Base-by-base conservation (phyloP, 108 stramenopile species). In the Skeletonema tropicum region DNA sequence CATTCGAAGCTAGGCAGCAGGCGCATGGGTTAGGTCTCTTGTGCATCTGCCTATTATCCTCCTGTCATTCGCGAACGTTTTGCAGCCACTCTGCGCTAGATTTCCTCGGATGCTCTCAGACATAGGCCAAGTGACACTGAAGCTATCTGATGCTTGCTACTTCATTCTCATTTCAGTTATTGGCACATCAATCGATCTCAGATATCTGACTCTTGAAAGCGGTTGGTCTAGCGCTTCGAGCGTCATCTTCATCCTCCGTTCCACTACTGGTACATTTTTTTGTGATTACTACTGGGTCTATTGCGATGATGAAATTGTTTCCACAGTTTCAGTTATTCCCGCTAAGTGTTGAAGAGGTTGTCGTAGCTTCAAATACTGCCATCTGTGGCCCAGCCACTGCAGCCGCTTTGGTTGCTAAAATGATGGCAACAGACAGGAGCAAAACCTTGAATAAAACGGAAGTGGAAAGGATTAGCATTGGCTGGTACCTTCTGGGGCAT, bases 301-400 rank as follows among this genome's bases (percentile, higher is more conserved):
- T 72, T 60, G 78, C 66, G 6, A 11, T 69, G 39, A 71, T 71
- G 66, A 21, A 30, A 23, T 23, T 68, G 6, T 63, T 69, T 32
- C 73, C 72, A 17, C 15, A 26, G 15, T 29, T 72, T 15, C 46
- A 72, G 64, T 49, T 30, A 52, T 67, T 78, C 59, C 77, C 77
- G 26, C 36, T 79, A 13, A 48, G 78, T 48, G 29, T 42, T 29
- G 78, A 79, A 29, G 78, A 79, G 38, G 25, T 79, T 26, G 60
- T 63, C 13, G 66, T 74, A 23, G 78, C 78, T 11, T 79, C 78
- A 17, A 74, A 74, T 39, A 73, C 78, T 23, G 78, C 73, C 26
- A 68, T 79, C 5, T 66, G 66, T 30, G 78, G 78, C 7, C 78
- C 78, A 52, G 57, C 42, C 15, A 73, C 78, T n/a, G 78, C 78